Conservation (phyloP, 768 basidiomycete species). For the Mycena vitilis region DNA sequence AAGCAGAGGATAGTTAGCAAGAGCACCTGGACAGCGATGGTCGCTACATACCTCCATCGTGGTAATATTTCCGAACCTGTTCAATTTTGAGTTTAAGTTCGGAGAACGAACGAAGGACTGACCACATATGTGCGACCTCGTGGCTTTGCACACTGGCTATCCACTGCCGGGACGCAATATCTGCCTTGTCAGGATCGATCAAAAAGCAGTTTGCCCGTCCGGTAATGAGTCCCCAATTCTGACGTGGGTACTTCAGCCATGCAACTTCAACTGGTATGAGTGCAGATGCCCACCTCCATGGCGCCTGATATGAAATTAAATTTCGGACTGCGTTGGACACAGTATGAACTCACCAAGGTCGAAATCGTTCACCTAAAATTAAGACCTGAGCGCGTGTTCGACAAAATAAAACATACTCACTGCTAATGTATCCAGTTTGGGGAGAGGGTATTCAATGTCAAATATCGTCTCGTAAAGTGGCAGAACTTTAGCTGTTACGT, state of each 20-base stretch:
- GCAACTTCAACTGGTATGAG: not conserved
- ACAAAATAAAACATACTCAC: slow-evolving; percentile 49
- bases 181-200: slow-evolving; percentile 77
- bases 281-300: slow-evolving; percentile 67
- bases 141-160: slow-evolving; percentile 84
- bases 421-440: slow-evolving; percentile 93
- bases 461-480: slow-evolving; percentile 68
- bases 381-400: slow-evolving; percentile 48
- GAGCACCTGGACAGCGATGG: no score
- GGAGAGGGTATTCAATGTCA: slow-evolving; percentile 42
- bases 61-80: slow-evolving; percentile 90
- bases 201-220: slow-evolving; percentile 87
- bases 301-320: slow-evolving; percentile 55
- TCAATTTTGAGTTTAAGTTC: not conserved
- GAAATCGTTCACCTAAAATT: not conserved
- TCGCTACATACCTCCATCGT: slow-evolving; percentile 62
- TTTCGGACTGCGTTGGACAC: not conserved
- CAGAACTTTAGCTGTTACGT: slow-evolving; percentile 83
- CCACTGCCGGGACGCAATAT: slow-evolving; percentile 79
- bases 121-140: slow-evolving; percentile 90
- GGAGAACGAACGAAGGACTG: slow-evolving; percentile 34
- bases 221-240: slow-evolving; percentile 93
- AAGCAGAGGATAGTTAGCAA: not conserved
- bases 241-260: not conserved
- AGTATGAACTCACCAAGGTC: not conserved